Percentiles rank a stretch among this genome's conserved stretches.
These are phyloP conservation scores for Blastobotrys illinoisensis DNA, from an alignment of 1,139 yeast species.

Conservation along the genomic window DNA sequence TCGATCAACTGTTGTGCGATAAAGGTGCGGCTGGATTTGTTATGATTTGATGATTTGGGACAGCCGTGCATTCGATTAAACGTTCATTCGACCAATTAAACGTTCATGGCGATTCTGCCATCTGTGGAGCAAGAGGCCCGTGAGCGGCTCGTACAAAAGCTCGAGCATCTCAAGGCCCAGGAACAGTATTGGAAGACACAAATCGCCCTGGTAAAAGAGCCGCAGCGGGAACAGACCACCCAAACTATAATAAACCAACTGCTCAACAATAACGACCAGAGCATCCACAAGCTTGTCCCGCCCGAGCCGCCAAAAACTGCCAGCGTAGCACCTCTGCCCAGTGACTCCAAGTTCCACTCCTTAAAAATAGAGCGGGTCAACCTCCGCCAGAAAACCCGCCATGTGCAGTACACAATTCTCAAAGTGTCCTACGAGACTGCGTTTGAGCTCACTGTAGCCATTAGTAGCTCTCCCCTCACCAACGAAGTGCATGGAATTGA, in stretches of 20 bases:
- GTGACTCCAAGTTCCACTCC: not conserved
- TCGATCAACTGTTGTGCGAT: no score
- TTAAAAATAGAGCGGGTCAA: not conserved
- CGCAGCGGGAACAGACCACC: not conserved
- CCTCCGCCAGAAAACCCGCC: not conserved
- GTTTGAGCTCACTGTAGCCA: not conserved
- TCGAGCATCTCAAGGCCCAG: constrained; percentile 1
- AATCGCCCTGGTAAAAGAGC: not conserved
- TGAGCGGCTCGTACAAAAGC: not conserved
- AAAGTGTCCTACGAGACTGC: not conserved
- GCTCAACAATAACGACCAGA: not conserved
- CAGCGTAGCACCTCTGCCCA: not conserved
- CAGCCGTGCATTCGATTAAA: not conserved
- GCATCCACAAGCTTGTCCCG: not conserved
- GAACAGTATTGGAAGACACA: constrained; percentile 3
- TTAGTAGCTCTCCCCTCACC: not conserved
- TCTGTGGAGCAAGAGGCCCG: not conserved
- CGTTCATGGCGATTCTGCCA: not conserved
- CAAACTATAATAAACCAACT: not conserved
- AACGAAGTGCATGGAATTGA: not conserved
- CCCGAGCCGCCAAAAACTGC: not conserved
- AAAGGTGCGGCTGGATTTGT: no score
- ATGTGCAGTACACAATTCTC: not conserved
- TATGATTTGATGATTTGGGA: no score
- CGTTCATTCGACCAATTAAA: no score